Percentiles rank a stretch among this genome's conserved stretches.
These are phyloP conservation scores for Cladophialophora chaetospira DNA, from an alignment of 2,329 filamentous ascomycete species.

Conservation along the genomic window DNA sequence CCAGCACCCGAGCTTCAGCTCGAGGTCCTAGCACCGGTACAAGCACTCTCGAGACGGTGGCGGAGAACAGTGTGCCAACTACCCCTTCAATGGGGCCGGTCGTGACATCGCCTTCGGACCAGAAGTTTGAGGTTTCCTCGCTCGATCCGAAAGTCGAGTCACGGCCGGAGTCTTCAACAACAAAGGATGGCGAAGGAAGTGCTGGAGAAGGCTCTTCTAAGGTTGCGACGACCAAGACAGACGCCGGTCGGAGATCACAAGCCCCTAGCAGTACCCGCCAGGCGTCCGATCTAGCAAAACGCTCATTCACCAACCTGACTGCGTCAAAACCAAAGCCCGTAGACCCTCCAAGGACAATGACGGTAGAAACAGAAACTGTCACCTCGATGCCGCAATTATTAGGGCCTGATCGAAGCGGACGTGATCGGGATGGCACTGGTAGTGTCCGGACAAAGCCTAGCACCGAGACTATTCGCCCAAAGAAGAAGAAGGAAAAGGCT, in stretches of 20 bases:
- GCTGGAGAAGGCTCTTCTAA: slow-evolving; percentile 45
- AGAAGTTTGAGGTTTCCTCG: slow-evolving; percentile 40
- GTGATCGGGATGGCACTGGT: slow-evolving; percentile 65
- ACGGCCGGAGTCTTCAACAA: slow-evolving; percentile 49
- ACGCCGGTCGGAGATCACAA: slow-evolving; percentile 42
- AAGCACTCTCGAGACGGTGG: slow-evolving; percentile 80
- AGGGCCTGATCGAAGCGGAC: slow-evolving; percentile 55
- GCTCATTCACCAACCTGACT: slow-evolving; percentile 68
- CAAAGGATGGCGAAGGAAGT: slow-evolving; percentile 44
- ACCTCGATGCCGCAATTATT: slow-evolving; percentile 82
- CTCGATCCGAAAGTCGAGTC: slow-evolving; percentile 47
- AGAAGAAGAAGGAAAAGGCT: slow-evolving; percentile 78
- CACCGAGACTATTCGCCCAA: slow-evolving; percentile 92
- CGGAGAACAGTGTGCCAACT: slow-evolving; percentile 79
- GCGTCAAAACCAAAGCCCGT: slow-evolving; percentile 70
- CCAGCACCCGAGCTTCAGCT: slow-evolving; percentile 57
- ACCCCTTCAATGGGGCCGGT: slow-evolving; percentile 59
- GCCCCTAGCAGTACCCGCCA: slow-evolving; percentile 45
- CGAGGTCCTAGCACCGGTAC: slow-evolving; percentile 62
- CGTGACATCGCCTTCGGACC: slow-evolving; percentile 38
- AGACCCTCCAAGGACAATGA: slow-evolving; percentile 86
- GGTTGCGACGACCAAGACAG: slow-evolving; percentile 44
- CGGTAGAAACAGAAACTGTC: slow-evolving; percentile 95
- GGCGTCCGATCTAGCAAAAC: slow-evolving; percentile 59
- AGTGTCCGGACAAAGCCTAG: slow-evolving; percentile 85